Conservation (phyloP, 108 stramenopile genomes). For the Cyclotella cryptica region DNA sequence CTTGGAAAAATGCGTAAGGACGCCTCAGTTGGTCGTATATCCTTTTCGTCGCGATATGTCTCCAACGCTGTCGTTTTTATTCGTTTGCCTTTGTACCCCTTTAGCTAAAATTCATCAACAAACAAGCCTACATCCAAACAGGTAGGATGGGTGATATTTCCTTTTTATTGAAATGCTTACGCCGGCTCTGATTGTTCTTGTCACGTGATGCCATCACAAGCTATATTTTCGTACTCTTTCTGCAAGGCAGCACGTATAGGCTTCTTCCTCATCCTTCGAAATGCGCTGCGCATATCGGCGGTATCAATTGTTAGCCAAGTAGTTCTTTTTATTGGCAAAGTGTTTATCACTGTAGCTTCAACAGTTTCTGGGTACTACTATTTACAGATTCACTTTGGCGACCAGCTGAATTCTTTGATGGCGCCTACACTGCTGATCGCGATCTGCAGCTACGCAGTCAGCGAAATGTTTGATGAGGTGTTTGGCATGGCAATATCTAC, state of each 20-base stretch:
- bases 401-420: slow-evolving; percentile 36
- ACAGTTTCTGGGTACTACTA: slow-evolving; percentile 27
- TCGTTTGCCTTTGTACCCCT: not conserved
- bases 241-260: slow-evolving; percentile 66
- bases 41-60: not conserved
- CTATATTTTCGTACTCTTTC: slow-evolving; percentile 85
- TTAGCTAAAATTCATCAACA: slow-evolving; percentile 72
- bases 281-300: slow-evolving; percentile 58
- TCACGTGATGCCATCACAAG: slow-evolving; percentile 5
- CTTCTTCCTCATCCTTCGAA: slow-evolving; percentile 84
- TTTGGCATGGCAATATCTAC: slow-evolving; percentile 79
- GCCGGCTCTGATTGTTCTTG: not conserved
- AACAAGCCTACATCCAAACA: slow-evolving; percentile 87
- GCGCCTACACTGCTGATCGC: slow-evolving; percentile 43
- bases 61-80: not conserved
- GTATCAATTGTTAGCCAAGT: slow-evolving; percentile 56
- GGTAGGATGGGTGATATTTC: slow-evolving; percentile 25
- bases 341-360: slow-evolving; percentile 67
- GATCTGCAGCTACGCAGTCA: slow-evolving; percentile 35
- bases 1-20: slow-evolving; percentile 64
- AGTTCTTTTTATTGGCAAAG: slow-evolving; percentile 73
- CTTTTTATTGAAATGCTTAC: not conserved
- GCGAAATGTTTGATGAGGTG: slow-evolving; percentile 76
- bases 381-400: slow-evolving; percentile 24
- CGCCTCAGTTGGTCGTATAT: not conserved